These are phyloP conservation scores for Cyberlindnera japonica DNA, from an alignment of 805 yeast genomes.

Conservation along the genomic window DNA sequence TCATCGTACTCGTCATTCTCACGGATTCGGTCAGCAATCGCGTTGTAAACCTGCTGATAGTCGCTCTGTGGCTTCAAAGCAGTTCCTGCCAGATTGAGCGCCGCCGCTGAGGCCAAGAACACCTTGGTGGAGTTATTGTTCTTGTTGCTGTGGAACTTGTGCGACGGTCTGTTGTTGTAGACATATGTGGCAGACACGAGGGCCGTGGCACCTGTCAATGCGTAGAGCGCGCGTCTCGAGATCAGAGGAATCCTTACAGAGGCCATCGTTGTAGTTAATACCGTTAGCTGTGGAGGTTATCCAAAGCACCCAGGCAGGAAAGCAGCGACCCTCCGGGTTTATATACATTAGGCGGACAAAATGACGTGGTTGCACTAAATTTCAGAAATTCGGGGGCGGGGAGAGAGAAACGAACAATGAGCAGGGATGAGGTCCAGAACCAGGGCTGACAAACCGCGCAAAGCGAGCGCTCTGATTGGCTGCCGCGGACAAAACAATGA, in stretches of 20 bases:
- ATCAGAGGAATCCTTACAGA: conserved; percentile 9
- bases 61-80: conserved; percentile 38
- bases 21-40: conserved; percentile 58
- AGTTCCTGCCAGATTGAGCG: conserved; percentile 17
- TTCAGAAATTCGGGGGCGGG: no score
- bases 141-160: conserved; percentile 18
- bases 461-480: conserved; percentile 5
- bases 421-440: background rate
- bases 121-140: conserved; percentile 26
- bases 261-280: conserved; percentile 2
- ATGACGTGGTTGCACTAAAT: background rate
- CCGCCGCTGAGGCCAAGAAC: conserved; percentile 35
- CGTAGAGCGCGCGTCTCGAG: conserved; percentile 16
- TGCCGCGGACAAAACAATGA: background rate
- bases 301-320: background rate
- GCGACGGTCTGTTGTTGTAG: conserved; percentile 16
- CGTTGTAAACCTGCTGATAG: conserved; percentile 67
- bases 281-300: background rate
- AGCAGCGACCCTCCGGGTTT: background rate
- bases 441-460: conserved; percentile 8
- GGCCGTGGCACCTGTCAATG: conserved; percentile 31
- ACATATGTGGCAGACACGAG: conserved; percentile 30
- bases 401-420: no score
- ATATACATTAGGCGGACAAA: background rate
- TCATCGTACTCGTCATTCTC: conserved; percentile 60